These are phyloP conservation scores for Cochlearia excelsa DNA, from an alignment of 345 rosid genomes.

Conservation along the genomic window DNA sequence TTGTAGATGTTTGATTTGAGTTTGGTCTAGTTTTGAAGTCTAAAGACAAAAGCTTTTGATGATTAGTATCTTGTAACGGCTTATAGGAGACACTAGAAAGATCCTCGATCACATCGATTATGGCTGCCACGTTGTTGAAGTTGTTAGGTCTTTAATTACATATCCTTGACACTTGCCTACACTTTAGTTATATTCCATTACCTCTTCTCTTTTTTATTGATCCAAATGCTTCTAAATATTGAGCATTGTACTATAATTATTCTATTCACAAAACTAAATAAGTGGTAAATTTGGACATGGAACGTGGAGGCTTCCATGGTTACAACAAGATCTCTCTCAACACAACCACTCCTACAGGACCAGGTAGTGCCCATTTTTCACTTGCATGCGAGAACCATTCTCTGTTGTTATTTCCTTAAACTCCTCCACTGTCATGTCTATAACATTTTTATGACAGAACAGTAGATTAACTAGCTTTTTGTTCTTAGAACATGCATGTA, in stretches of 20 bases:
- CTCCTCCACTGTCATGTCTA: too few relatives aligned
- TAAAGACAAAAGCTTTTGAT: conserved; percentile 21
- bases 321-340: conserved; percentile 47
- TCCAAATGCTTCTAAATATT: too few relatives aligned
- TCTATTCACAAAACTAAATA: not conserved
- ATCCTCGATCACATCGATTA: conserved; percentile 55
- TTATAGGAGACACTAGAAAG: conserved; percentile 14
- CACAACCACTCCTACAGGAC: conserved; percentile 42
- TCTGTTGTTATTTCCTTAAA: conserved; percentile 18
- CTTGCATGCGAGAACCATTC: conserved; percentile 24
- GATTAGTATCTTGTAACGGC: conserved; percentile 32
- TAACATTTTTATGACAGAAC: not conserved
- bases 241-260: too few relatives aligned
- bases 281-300: conserved; percentile 37
- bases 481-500: conserved; percentile 15
- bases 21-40: conserved; percentile 17
- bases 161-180: conserved; percentile 37
- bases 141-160: conserved; percentile 25
- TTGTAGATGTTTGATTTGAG: conserved; percentile 28
- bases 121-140: conserved; percentile 31
- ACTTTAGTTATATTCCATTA: not conserved
- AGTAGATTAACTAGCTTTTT: not conserved
- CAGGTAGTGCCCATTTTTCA: conserved; percentile 22
- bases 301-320: conserved; percentile 64
- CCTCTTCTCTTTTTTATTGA: not conserved